Evolutionary conservation across 768 basidiomycete species (phyloP), one percentile per base, ranked within the genome.

Genomic region (Kwoniella dendrophila): DNA sequence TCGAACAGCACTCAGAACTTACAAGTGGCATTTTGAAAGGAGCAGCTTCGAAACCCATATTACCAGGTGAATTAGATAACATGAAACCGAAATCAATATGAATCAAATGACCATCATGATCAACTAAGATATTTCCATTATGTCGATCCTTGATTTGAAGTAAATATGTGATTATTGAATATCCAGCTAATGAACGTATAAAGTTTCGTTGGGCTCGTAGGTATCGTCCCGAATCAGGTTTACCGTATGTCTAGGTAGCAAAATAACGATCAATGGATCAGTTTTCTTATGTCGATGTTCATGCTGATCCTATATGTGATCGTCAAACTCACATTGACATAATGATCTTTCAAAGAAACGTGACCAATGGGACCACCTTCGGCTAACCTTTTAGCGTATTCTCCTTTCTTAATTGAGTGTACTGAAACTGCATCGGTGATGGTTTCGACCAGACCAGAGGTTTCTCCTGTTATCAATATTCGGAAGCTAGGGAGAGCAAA

Each of bases 31-130:
- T 81, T 78, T 99, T 99, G 84, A 99, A 99, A 1, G 96, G 96
- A 1, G 96, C 94, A n/a, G 94, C 95, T 81, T 99, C 96, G 77
- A 99, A 98, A 27, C 95, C 90, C 66, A 99, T 89, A 76, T 95
- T 95, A 20, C 95, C 95, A 0, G 96, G 96, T 1, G 94, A 92
- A 78, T 97, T 97, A 43, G 89, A 89, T 33, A 98, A 84, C 84
- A 98, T 95, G 82, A 98, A 98, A 1, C 96, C 96, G 76, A 98
- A 99, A 79, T 98, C 96, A 63, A 99, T 99, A 78, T 99, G 82
- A 50, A 96, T 88, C 24, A 96, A 83, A 70, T 94, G 94, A 0
- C 96, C 96, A 33, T 96, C 92, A 55, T 91, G 86, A 80, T 98
- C 96, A 48, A 99, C 82, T 4, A 99, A 85, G 56, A 99, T 98